Evolutionary conservation across 768 basidiomycete species (phyloP), one percentile per base, ranked within the genome.

Genomic region (Lentinula aciculospora): DNA sequence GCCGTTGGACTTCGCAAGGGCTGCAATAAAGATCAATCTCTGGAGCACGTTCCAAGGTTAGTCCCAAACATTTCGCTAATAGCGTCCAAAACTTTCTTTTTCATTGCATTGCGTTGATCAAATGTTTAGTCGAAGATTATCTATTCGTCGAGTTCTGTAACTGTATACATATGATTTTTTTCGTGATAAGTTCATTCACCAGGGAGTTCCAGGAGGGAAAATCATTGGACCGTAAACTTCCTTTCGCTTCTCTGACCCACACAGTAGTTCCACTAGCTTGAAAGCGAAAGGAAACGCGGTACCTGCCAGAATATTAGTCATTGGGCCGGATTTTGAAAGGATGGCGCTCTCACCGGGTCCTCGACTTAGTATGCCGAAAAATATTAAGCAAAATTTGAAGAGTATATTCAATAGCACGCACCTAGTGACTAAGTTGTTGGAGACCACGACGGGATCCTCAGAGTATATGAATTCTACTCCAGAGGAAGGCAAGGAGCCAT

Each of bases 251-350:
- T 77, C 78, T 13, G 72, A 61, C 3, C 91, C 91, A 59, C 82
- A 84, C 1, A 92, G 76, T 19, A 82, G 64, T 65, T 89, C 88
- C 8, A 91, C 84, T 32, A 93, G 69, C n/a, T 84, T 84, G 56
- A 92, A 74, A 2, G 88, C 88, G 61, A 93, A 92, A 1, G 84
- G 82, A 65, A 93, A 92, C 0, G 83, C 73, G 3, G 89, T 91
- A 10, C 90, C 89, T 85, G 61, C 21, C 12, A 13, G 23, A 39
- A 28, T 31, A 36, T 50, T 17, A 40, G 21, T 19, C 9, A 32
- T 37, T 29, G 12, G 1, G 34, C 37, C 31, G 4, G 28, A 21
- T 23, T 23, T n/a, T 6, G 19, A 31, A 42, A 27, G 7, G n/a
- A 5, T 10, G 49, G 37, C 25, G 34, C 23, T 15, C 75, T 65